Percentiles rank a stretch among this genome's conserved stretches.
Conservation (phyloP, 208 protist species). For the Crithidia brevicula region DNA sequence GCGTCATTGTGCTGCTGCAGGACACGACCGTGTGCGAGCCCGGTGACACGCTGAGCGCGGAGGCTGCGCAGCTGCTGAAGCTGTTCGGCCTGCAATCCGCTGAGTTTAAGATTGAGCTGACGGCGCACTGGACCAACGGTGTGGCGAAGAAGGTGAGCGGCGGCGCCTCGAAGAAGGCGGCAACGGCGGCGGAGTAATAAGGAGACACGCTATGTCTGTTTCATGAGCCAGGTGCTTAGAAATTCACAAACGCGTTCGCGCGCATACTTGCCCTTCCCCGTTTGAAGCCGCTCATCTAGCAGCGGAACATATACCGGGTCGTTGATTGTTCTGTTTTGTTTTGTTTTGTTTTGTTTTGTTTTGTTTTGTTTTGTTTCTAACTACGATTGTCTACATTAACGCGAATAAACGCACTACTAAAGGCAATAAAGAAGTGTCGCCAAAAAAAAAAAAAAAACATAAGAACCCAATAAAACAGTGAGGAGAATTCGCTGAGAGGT, state of each 20-base stretch:
- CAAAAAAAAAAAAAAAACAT: constrained; percentile 7
- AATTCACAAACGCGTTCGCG: too few relatives aligned
- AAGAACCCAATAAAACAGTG: too few relatives aligned
- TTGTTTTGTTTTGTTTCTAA: background rate
- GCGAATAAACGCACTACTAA: constrained; percentile 9
- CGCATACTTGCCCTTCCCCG: too few relatives aligned
- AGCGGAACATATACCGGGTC: too few relatives aligned
- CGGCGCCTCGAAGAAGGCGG: constrained; percentile 12
- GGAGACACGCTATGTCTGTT: background rate
- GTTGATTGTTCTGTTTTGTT: constrained; percentile 1
- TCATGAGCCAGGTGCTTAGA: too few relatives aligned
- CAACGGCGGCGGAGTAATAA: constrained; percentile 5
- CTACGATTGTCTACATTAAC: background rate
- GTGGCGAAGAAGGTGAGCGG: constrained; percentile 74
- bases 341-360: constrained; percentile 17
- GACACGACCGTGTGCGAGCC: constrained; percentile 91
- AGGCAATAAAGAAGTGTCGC: background rate
- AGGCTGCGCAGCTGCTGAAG: constrained; percentile 91
- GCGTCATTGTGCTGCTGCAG: constrained; percentile 88
- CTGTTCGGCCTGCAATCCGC: constrained; percentile 85
- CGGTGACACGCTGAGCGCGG: constrained; percentile 89
- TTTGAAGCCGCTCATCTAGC: too few relatives aligned
- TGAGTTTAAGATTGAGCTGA: constrained; percentile 86
- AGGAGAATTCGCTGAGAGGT: too few relatives aligned
- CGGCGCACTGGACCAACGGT: constrained; percentile 88